These are phyloP conservation scores for Rhodotorula toruloides DNA, from an alignment of 768 basidiomycete species.

Conservation along the genomic window DNA sequence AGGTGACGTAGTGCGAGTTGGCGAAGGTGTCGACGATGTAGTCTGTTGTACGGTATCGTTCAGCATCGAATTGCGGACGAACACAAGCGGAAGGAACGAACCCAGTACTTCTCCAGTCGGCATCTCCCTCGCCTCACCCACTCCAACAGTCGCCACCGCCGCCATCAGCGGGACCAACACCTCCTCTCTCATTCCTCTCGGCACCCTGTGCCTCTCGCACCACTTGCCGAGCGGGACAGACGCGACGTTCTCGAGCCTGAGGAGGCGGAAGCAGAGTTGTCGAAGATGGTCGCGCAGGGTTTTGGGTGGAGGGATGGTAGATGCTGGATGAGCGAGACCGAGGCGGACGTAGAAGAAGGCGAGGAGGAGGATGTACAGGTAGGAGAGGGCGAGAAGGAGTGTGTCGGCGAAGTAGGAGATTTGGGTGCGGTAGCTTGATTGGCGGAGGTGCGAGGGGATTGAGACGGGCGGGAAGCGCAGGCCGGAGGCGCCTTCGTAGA, in stretches of 20 bases:
- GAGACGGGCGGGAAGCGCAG: slow-evolving; percentile 23
- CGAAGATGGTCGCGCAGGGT: neutral
- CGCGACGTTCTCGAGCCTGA: slow-evolving; percentile 50
- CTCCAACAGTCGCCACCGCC: slow-evolving; percentile 64
- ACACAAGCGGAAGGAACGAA: slow-evolving; percentile 44
- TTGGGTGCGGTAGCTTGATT: slow-evolving; percentile 8
- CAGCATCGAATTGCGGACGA: slow-evolving; percentile 47
- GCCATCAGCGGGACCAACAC: slow-evolving; percentile 53
- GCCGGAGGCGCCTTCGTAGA: slow-evolving; percentile 28
- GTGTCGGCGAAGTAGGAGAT: slow-evolving; percentile 48
- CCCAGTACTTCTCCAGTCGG: slow-evolving; percentile 65
- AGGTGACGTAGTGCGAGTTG: slow-evolving; percentile 64
- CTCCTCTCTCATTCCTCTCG: slow-evolving; percentile 2
- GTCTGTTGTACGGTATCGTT: slow-evolving; percentile 48
- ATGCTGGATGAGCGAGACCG: slow-evolving; percentile 39
- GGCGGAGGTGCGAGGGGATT: slow-evolving; percentile 37
- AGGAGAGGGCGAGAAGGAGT: slow-evolving; percentile 41
- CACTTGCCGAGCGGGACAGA: too few species aligned
- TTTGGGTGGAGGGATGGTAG: neutral
- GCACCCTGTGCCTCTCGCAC: too few species aligned
- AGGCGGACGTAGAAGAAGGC: slow-evolving; percentile 54
- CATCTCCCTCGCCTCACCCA: slow-evolving; percentile 55
- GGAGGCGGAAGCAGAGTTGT: neutral
- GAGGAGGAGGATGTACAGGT: slow-evolving; percentile 46
- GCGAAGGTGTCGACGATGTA: slow-evolving; percentile 66